phyloP scores from a whole-genome alignment of 106 monocot species.

The Acorus calamus region DNA sequence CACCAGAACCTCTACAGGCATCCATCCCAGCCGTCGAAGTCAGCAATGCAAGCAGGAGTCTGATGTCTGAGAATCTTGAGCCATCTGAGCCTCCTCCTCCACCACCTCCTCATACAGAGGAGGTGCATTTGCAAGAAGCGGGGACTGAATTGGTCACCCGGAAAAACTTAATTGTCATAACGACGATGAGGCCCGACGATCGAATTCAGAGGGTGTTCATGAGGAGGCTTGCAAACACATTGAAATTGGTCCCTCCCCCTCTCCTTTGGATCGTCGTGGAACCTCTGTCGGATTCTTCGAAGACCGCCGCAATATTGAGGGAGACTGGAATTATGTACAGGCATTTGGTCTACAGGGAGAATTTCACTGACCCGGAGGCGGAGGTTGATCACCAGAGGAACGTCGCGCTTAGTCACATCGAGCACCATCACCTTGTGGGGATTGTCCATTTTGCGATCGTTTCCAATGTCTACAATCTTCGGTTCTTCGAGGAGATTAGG shows the following conservation, averaged over 20 bases:
- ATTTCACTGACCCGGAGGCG: slow-evolving; percentile 27
- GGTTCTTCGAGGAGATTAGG: slow-evolving; percentile 49
- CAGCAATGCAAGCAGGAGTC: too few relatives aligned
- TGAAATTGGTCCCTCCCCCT: slow-evolving; percentile 41
- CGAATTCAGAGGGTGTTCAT: slow-evolving; percentile 14
- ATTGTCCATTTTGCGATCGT: slow-evolving; percentile 47
- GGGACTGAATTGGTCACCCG: background rate
- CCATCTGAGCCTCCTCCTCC: too few relatives aligned
- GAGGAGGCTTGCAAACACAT: slow-evolving; percentile 31
- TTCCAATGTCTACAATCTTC: slow-evolving; percentile 35
- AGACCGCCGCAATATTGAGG: slow-evolving; percentile 40
- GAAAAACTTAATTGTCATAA: slow-evolving; percentile 30
- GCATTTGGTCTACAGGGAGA: slow-evolving; percentile 39
- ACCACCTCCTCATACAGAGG: too few relatives aligned
- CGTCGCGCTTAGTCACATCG: slow-evolving; percentile 47
- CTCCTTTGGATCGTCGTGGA: slow-evolving; percentile 61
- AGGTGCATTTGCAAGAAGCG: background rate
- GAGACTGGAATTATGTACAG: slow-evolving; percentile 59
- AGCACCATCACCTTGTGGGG: slow-evolving; percentile 50
- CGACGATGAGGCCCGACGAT: slow-evolving; percentile 14
- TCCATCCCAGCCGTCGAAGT: too few relatives aligned
- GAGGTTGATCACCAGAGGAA: slow-evolving; percentile 52
- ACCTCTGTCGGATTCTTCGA: slow-evolving; percentile 9
- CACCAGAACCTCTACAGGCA: slow-evolving; percentile 3
- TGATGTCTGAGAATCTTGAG: too few relatives aligned